Evolutionary conservation across 371 early-diverging fungal species (phyloP), one percentile per base, ranked within the genome.

Genomic region (Syncephalastrum monosporum): DNA sequence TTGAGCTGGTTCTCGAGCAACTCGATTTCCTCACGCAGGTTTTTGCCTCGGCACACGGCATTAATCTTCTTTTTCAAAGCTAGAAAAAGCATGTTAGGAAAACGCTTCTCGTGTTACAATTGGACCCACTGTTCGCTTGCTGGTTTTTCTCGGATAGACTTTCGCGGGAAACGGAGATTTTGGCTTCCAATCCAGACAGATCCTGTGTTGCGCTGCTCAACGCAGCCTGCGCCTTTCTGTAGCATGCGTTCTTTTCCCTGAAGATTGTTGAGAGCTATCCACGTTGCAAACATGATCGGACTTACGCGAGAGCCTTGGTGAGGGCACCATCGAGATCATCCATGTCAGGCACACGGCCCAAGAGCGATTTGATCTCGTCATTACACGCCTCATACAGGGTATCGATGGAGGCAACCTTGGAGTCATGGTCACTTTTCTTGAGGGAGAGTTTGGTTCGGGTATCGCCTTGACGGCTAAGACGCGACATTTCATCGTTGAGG

Each of bases 381-480:
- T 68, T 67, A 48, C 65, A 56, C 33, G 66, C 67, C 42, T 53
- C 50, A 57, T 56, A 64, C 63, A 75, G 17, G 13, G 53, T 42
- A 3, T 29, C 7, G 6, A 29, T 29, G 6, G 29, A 29, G 1
- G 69, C 58, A 15, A 61, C 46, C 56, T 79, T 82, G 7, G 63
- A 42, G 25, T 81, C 73, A 16, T 63, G 59, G 6, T 88, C 86
- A 0, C 59, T 38, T 16, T 63, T 71, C 49, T 82, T 82, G 27
- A 88, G 50, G 0, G 75, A 69, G 29, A 89, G 64, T 33, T 77
- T 72, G 0, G 90, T 88, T 0, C 84, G 70, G 0, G 79, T 78
- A 53, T 89, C 87, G 0, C 79, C 67, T 58, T 82, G 80, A 52
- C 67, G 68, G 61, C 72, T 86, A 53, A 84, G 57, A 13, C 58